phyloP scores from a whole-genome alignment of 129 eudicot genomes.

The Artemisia tridentata region DNA sequence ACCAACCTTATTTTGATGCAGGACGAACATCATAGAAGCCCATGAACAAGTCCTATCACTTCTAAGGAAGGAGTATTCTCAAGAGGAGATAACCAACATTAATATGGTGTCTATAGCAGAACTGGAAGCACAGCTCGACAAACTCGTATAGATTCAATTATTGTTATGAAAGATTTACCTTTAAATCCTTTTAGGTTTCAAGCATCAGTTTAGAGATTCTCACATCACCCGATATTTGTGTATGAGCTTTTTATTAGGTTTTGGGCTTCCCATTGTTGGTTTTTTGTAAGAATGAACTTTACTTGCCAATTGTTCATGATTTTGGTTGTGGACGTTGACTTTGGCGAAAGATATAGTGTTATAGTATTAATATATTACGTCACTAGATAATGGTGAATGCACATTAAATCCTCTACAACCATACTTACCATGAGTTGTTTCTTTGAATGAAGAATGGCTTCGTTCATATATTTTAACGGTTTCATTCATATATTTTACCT shows the following conservation, averaged over 20 bases:
- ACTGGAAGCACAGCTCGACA: constrained; percentile 78
- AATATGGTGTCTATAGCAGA: constrained; percentile 68
- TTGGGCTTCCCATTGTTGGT: background rate
- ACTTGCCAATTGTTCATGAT: background rate
- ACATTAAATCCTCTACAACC: no score
- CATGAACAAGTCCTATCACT: constrained; percentile 67
- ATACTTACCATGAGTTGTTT: no score
- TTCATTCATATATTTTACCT: no score
- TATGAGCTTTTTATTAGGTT: constrained; percentile 5
- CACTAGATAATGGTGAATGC: no score
- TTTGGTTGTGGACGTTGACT: background rate
- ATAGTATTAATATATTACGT: no score
- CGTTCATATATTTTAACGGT: no score
- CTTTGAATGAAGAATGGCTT: no score
- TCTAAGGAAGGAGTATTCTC: constrained; percentile 64
- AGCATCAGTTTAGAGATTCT: background rate
- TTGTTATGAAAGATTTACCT: background rate
- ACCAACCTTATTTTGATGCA: constrained; percentile 27
- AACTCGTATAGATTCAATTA: constrained; percentile 34
- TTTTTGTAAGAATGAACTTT: background rate
- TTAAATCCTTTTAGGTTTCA: background rate
- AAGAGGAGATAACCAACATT: constrained; percentile 58
- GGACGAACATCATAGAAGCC: constrained; percentile 93
- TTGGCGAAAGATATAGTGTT: no score
- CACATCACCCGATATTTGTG: constrained; percentile 8